Conservation (phyloP, 768 basidiomycete species). For the Candolleomyces eurysporus region DNA sequence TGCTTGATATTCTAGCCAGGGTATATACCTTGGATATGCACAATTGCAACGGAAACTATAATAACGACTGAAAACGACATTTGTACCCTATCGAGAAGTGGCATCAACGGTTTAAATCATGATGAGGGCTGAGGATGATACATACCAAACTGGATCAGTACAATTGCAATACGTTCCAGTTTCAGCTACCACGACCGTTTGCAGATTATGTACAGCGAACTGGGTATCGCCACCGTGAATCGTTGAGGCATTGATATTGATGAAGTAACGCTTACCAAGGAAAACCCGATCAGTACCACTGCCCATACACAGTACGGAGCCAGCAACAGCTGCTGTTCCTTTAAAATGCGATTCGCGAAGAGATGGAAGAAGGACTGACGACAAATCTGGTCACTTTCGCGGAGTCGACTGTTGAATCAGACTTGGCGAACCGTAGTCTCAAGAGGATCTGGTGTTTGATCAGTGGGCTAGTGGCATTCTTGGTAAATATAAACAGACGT, state of each 20-base stretch:
- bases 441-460: slow-evolving; percentile 22
- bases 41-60: slow-evolving; percentile 16
- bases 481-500: slow-evolving; percentile 16
- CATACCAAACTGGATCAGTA: slow-evolving; percentile 17
- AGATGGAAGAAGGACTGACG: slow-evolving; percentile 13
- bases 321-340: slow-evolving; percentile 19
- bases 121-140: background rate
- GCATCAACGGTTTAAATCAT: background rate
- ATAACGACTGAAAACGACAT: slow-evolving; percentile 25
- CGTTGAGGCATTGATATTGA: background rate
- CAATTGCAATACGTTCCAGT: slow-evolving; percentile 32
- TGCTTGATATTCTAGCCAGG: background rate
- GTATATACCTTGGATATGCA: slow-evolving; percentile 20
- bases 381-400: slow-evolving; percentile 15
- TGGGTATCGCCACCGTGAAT: slow-evolving; percentile 2
- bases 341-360: background rate
- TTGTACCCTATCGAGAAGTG: slow-evolving; percentile 17
- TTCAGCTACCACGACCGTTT: slow-evolving; percentile 19
- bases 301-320: slow-evolving; percentile 27
- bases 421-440: slow-evolving; percentile 20
- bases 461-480: background rate
- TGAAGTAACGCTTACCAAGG: slow-evolving; percentile 15
- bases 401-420: slow-evolving; percentile 15
- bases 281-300: slow-evolving; percentile 20
- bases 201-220: slow-evolving; percentile 22